Evolutionary conservation across 306 rosid genomes (phyloP), one percentile per base, ranked within the genome.

Genomic region (Vigna hirtella): DNA sequence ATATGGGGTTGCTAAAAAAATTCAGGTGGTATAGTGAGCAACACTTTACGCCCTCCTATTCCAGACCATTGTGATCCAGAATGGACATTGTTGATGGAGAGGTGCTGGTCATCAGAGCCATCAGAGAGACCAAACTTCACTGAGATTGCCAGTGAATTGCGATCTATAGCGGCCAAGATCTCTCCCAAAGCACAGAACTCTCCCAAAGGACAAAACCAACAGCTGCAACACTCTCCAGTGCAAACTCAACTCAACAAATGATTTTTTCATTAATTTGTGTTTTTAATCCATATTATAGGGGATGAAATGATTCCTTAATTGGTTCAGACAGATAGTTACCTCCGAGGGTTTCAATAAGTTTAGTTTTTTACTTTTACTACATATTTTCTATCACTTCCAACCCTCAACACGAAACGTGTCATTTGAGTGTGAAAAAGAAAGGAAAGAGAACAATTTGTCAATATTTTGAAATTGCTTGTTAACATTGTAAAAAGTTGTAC

Each of bases 11-110:
- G 68, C 61, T 26, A 7, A 2, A 59, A 58, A 32, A 66, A 72
- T 76, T 78, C 86, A 93, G 98, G 98, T 57, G 97, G 97, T 62
- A 93, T 93, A 55, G 96, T 93, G 81, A 91, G 91, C 86, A 93
- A 93, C 86, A 93, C 97, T 22, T 76, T 94, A 88, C 89, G 96
- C 65, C 97, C 97, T 9, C 77, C 72, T 10, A 62, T 91, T 61
- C 96, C 93, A 0, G 89, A 86, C 22, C 75, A 79, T 63, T 87
- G 96, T 72, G 93, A 87, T 62, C 78, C 86, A 0, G 96, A 91
- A 34, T 91, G 97, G 97, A 87, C 67, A 64, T 77, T 81, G 50
- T 77, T 94, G 80, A 94, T 91, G 96, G 96, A 91, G 90, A 80
- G 85, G 76, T 91, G 96, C 81, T 94, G 98, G 98, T 85, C 94